phyloP scores from a whole-genome alignment of 176 grass and related monocot genomes.

The Aegilops longissima region DNA sequence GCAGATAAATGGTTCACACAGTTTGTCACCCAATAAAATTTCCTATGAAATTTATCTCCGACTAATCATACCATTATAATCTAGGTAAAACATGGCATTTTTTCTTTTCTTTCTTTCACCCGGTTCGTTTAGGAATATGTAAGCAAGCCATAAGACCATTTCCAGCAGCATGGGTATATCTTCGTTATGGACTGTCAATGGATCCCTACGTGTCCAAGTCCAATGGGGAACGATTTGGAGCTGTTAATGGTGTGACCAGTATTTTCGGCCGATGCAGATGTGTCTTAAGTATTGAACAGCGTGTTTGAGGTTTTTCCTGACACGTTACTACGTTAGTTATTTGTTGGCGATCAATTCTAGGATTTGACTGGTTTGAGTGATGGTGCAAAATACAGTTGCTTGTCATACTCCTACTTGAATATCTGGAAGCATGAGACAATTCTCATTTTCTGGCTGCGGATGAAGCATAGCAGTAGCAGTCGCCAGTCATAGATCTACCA shows the following conservation, averaged over 20 bases:
- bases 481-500: not conserved
- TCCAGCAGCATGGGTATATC: not conserved
- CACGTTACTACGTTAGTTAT: slow-evolving; percentile 5
- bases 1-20: too few relatives aligned
- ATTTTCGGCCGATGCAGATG: not conserved
- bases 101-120: not conserved
- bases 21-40: not conserved
- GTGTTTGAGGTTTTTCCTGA: not conserved
- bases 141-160: too few relatives aligned
- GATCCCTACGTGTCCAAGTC: not conserved
- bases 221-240: not conserved
- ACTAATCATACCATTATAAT: not conserved
- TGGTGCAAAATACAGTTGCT: slow-evolving; percentile 18
- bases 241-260: not conserved
- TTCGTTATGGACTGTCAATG: not conserved
- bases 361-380: slow-evolving; percentile 1
- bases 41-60: not conserved
- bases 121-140: too few relatives aligned
- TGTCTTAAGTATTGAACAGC: not conserved
- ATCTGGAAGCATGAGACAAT: not conserved
- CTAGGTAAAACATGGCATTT: not conserved
- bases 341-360: not conserved
- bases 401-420: slow-evolving; percentile 1
- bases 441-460: slow-evolving; percentile 1
- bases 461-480: not conserved